A percentile compares a stretch with the other conserved stretches of the same genome.
Conservation (phyloP, 1,139 yeast species). For the Candida freyschussii region DNA sequence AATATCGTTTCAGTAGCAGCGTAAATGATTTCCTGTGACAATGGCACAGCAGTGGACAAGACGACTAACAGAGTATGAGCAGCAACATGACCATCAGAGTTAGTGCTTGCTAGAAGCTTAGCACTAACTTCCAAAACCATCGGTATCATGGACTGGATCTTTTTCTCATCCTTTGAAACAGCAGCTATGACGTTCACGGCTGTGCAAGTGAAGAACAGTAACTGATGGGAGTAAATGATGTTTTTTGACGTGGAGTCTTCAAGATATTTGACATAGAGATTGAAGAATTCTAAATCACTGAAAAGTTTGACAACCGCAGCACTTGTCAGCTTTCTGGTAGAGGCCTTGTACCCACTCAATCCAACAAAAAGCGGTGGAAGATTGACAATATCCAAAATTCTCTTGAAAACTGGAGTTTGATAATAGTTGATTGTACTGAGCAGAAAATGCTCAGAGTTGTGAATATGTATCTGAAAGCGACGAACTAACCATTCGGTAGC, state of each 20-base stretch:
- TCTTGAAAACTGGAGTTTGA: slow-evolving; percentile 63
- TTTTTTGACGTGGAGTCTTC: slow-evolving; percentile 49
- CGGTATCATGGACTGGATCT: slow-evolving; percentile 42
- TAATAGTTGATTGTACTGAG: slow-evolving; percentile 76
- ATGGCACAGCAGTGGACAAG: slow-evolving; percentile 64
- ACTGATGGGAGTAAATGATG: slow-evolving; percentile 61
- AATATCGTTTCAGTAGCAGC: slow-evolving; percentile 72
- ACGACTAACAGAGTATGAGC: slow-evolving; percentile 82
- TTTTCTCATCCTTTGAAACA: slow-evolving; percentile 38
- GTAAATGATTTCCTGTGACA: slow-evolving; percentile 54
- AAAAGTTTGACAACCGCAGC: slow-evolving; percentile 69
- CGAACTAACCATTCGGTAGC: slow-evolving; percentile 95
- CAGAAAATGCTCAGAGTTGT: slow-evolving; percentile 68
- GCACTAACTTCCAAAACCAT: slow-evolving; percentile 55
- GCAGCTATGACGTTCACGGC: slow-evolving; percentile 58
- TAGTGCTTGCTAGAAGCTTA: slow-evolving; percentile 42
- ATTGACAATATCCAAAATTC: slow-evolving; percentile 65
- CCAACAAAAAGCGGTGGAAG: slow-evolving; percentile 77
- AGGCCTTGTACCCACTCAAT: slow-evolving; percentile 62
- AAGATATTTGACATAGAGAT: slow-evolving; percentile 58
- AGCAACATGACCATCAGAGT: slow-evolving; percentile 70
- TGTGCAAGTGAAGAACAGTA: slow-evolving; percentile 77
- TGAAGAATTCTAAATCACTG: slow-evolving; percentile 63
- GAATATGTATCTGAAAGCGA: slow-evolving; percentile 80
- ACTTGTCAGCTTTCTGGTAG: slow-evolving; percentile 59